These are phyloP conservation scores for Lepiota brunneoincarnata DNA, from an alignment of 768 basidiomycete species.

Conservation along the genomic window DNA sequence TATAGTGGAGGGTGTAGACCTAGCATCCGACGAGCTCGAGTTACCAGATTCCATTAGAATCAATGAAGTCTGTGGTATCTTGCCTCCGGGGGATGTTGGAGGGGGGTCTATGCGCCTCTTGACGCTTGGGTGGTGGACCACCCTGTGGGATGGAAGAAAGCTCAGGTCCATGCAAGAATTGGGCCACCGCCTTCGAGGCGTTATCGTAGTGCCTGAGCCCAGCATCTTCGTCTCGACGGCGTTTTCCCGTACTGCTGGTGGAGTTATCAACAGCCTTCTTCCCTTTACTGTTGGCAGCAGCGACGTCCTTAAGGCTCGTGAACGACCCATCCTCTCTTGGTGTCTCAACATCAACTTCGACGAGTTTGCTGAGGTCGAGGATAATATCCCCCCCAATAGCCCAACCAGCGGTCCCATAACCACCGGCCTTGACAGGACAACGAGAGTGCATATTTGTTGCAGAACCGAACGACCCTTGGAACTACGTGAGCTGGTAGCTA, in stretches of 20 bases:
- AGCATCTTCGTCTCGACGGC: conserved; percentile 55
- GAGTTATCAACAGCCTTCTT: conserved; percentile 32
- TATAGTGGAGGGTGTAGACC: conserved; percentile 11
- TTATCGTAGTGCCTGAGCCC: conserved; percentile 48
- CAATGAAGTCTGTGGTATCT: conserved; percentile 1
- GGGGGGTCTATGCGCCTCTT: conserved; percentile 31
- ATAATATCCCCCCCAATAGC: conserved; percentile 84
- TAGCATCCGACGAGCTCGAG: conserved; percentile 1
- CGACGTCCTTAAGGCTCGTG: conserved; percentile 59
- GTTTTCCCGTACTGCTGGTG: conserved; percentile 37
- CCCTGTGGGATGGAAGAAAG: conserved; percentile 20
- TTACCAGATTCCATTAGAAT: conserved; percentile 2
- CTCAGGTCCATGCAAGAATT: conserved; percentile 44
- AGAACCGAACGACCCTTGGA: conserved; percentile 67
- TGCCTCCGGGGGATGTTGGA: neutral
- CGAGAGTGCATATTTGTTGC: conserved; percentile 63
- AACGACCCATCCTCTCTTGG: conserved; percentile 53
- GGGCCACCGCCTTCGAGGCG: conserved; percentile 53
- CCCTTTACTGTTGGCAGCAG: conserved; percentile 50
- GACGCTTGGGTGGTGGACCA: conserved; percentile 31
- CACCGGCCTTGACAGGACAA: conserved; percentile 87
- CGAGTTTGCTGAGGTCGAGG: conserved; percentile 71
- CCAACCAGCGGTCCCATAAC: conserved; percentile 91
- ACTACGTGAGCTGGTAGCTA: neutral
- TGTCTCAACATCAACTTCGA: conserved; percentile 64